Evolutionary conservation across 116 monocot species (phyloP).

Genomic region (Papilionanthe hybrid): DNA sequence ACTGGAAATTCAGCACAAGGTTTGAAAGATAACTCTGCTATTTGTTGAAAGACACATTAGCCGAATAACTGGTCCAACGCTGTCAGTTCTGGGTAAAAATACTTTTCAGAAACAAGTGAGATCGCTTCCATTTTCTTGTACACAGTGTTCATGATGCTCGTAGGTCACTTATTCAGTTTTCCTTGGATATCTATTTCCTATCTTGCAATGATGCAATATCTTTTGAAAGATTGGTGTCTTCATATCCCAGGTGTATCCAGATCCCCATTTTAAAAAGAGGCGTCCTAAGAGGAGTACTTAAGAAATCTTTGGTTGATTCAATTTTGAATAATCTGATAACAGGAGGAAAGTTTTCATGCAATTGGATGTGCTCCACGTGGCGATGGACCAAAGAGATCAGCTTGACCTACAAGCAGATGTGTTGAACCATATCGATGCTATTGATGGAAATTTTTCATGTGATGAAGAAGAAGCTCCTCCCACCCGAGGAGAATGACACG

Average conservation of each 20-base stretch:
- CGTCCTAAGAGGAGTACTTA: constrained; percentile 88
- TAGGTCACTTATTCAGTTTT: constrained; percentile 5
- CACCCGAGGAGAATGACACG: too few relatives aligned
- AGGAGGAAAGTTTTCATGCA: constrained; percentile 47
- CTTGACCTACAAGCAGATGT: too few relatives aligned
- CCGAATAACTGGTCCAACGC: constrained; percentile 52
- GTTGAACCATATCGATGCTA: too few relatives aligned
- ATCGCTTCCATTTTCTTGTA: not conserved
- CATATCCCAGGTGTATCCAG: constrained; percentile 95
- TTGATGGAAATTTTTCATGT: too few relatives aligned
- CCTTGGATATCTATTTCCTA: constrained; percentile 63
- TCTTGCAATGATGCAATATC: constrained; percentile 80
- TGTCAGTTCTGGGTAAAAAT: constrained; percentile 79
- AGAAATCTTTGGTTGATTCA: constrained; percentile 57
- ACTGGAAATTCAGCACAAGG: constrained; percentile 81
- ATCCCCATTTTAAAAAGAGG: constrained; percentile 87
- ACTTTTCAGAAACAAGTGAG: constrained; percentile 69
- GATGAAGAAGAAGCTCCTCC: too few relatives aligned
- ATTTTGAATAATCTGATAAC: constrained; percentile 50
- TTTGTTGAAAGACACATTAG: not conserved
- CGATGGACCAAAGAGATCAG: too few relatives aligned
- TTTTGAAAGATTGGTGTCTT: constrained; percentile 57
- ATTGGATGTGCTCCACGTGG: too few relatives aligned
- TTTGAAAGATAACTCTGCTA: constrained; percentile 6
- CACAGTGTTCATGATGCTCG: not conserved